Evolutionary conservation across 2,329 filamentous ascomycete genomes (phyloP), one percentile per base, ranked within the genome.

Genomic region (Bipolaris zeicola): DNA sequence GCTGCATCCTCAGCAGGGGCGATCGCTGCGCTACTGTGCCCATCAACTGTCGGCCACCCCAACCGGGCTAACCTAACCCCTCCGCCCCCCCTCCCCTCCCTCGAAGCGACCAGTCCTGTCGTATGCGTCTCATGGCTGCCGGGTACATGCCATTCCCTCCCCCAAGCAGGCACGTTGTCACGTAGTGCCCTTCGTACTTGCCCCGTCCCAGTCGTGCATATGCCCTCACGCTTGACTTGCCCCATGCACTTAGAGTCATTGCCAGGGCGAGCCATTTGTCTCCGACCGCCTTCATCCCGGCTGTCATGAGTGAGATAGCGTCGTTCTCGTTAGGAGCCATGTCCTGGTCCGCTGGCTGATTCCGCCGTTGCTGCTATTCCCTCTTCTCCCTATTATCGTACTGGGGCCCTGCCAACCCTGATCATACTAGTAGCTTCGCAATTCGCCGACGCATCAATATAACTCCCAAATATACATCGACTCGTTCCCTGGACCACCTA

Each of bases 281-380:
- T 70, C 66, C 66, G 61, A 68, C 58, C 48, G 50, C 50, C 48
- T 42, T 61, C 58, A 63, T 60, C 53, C 61, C 50, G 58, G 47
- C 48, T 47, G 54, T 47, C 43, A 50, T 50, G 47, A 52, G 58
- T 60, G 52, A 64, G 52, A 62, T 69, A 71, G 66, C 64, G 64
- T 63, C 26, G 46, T 46, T 58, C 58, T 52, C 58, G 57, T 55
- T 55, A 60, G 48, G 52, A 62, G 46, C 54, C 63, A 65, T 66
- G 64, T 61, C 60, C 56, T 69, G 69, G 70, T 66, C 60, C 63
- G 65, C 55, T 63, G 50, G 44, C 65, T 71, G 65, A 69, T 71
- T 61, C 66, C 66, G 66, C 60, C 58, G 57, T 64, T 67, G 50
- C 65, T 66, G 49, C 61, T 58, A 59, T 58, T 55, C 50, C 60